A percentile compares a stretch with the other conserved stretches of the same genome.
Conservation (phyloP, 108 stramenopile species). For the Pseudonitzschia multistriata region DNA sequence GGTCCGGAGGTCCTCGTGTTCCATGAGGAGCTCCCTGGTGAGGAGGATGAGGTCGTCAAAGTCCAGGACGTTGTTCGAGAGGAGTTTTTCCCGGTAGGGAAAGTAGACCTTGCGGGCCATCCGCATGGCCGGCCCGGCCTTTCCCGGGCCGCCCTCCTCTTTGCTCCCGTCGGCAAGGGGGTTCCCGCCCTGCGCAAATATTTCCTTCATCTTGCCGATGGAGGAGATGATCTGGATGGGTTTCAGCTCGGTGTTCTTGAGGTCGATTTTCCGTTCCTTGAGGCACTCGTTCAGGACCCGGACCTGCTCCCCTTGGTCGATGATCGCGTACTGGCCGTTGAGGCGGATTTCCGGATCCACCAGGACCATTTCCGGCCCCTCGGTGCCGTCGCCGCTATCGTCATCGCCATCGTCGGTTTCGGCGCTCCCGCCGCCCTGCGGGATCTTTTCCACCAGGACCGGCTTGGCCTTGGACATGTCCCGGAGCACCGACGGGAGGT, state of each 20-base stretch:
- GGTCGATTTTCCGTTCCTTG: slow-evolving; percentile 43
- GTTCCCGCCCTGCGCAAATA: slow-evolving; percentile 27
- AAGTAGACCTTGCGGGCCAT: slow-evolving; percentile 56
- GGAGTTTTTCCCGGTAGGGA: slow-evolving; percentile 63
- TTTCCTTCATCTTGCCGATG: slow-evolving; percentile 43
- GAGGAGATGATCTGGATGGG: slow-evolving; percentile 58
- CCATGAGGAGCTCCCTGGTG: slow-evolving; percentile 64
- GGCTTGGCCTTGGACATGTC: slow-evolving; percentile 19
- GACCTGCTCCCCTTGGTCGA: slow-evolving; percentile 69
- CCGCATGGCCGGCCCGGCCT: slow-evolving; percentile 24
- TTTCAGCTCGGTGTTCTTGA: slow-evolving; percentile 43
- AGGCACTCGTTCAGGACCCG: slow-evolving; percentile 65
- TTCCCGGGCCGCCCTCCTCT: slow-evolving; percentile 23
- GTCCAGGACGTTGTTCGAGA: slow-evolving; percentile 76
- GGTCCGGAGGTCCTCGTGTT: slow-evolving; percentile 43
- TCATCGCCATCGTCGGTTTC: neutral
- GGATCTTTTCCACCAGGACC: neutral
- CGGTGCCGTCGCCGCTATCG: neutral
- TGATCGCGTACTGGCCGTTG: slow-evolving; percentile 69
- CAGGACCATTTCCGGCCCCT: neutral
- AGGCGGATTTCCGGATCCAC: slow-evolving; percentile 16
- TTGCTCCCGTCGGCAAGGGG: slow-evolving; percentile 26
- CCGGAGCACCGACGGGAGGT: slow-evolving; percentile 50
- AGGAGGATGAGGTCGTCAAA: slow-evolving; percentile 90
- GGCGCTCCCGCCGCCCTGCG: neutral